These are phyloP conservation scores for Athelia psychrophila DNA, from an alignment of 1,284 basidiomycete genomes.

Conservation along the genomic window DNA sequence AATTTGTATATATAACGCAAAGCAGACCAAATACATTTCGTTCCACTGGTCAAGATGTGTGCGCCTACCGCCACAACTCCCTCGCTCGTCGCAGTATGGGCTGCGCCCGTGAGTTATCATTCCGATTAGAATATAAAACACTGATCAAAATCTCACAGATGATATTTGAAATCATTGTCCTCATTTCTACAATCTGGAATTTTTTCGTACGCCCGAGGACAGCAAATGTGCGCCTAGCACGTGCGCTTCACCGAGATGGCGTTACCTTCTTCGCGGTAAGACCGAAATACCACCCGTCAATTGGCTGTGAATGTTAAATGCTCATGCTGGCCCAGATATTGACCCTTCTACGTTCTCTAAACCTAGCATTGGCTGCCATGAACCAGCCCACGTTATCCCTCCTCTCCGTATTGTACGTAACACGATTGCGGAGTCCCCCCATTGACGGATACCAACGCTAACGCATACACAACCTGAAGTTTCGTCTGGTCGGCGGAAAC, in stretches of 20 bases:
- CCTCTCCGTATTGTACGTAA: conserved; percentile 1
- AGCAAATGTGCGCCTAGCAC: background rate
- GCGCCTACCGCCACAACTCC: background rate
- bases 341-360: background rate
- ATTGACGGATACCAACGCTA: too few species aligned
- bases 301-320: too few species aligned
- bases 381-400: background rate
- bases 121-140: too few species aligned
- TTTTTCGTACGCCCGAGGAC: background rate
- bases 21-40: background rate
- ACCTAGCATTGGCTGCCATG: background rate
- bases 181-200: background rate
- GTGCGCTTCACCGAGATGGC: background rate
- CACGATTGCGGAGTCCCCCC: too few species aligned
- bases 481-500: conserved; percentile 11
- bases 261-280: conserved; percentile 1
- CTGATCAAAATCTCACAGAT: background rate
- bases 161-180: background rate
- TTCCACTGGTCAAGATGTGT: background rate
- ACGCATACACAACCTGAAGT: background rate
- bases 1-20: background rate
- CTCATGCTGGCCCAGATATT: background rate
- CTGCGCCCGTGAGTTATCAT: background rate
- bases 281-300: background rate
- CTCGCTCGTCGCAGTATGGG: background rate